Evolutionary conservation across 208 protist species (phyloP).

Genomic region (Trichomonas vaginalis): DNA sequence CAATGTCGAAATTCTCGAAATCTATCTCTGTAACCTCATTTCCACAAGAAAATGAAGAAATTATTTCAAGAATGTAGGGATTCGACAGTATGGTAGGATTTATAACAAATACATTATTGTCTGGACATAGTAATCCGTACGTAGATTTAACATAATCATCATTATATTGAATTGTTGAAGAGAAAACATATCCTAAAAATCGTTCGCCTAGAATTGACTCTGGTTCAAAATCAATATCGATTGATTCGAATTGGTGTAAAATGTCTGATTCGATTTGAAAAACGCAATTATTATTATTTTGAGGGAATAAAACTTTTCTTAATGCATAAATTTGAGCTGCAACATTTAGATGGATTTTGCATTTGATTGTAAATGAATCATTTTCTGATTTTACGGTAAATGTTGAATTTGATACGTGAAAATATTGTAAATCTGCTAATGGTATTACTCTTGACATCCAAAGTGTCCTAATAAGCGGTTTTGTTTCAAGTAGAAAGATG

Average conservation of each 20-base stretch:
- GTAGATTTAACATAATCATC: not conserved
- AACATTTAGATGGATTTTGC: not conserved
- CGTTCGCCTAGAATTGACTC: not conserved
- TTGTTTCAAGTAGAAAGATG: not conserved
- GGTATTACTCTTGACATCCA: not conserved
- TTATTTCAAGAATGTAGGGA: not conserved
- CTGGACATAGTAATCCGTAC: not conserved
- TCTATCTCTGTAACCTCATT: not conserved
- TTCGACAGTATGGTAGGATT: not conserved
- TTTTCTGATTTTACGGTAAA: not conserved
- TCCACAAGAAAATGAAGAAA: not conserved
- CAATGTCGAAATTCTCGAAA: not conserved
- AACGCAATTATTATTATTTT: not conserved
- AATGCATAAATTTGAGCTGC: not conserved
- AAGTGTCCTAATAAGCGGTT: not conserved
- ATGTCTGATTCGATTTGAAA: not conserved
- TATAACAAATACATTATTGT: not conserved
- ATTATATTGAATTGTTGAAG: not conserved
- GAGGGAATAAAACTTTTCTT: not conserved
- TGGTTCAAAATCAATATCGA: not conserved
- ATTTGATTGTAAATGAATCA: not conserved
- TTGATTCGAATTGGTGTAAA: not conserved
- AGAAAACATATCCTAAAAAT: not conserved
- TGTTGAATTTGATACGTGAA: not conserved
- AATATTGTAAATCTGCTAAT: not conserved